phyloP scores from a whole-genome alignment of 495 filamentous ascomycete species.

The Neurospora tetraspora region DNA sequence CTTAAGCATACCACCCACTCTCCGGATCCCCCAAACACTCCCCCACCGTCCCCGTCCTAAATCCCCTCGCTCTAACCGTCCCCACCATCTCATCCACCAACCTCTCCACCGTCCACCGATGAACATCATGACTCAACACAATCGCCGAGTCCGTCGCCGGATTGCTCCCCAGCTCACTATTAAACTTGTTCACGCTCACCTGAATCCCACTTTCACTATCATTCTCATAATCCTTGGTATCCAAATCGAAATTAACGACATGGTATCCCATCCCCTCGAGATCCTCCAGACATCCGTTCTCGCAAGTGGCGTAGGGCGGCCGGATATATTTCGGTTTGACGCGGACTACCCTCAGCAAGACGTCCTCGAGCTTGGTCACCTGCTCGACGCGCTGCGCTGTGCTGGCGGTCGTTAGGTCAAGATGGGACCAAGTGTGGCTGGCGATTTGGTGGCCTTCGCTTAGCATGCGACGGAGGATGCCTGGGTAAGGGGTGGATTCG shows the following conservation, averaged over 20 bases:
- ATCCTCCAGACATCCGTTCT: constrained; percentile 13
- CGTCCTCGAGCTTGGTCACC: constrained; percentile 20
- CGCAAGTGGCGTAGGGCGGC: constrained; percentile 30
- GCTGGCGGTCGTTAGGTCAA: constrained; percentile 19
- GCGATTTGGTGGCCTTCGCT: constrained; percentile 23
- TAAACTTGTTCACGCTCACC: constrained; percentile 16
- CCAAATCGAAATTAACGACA: constrained; percentile 33
- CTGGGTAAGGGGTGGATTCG: constrained; percentile 24
- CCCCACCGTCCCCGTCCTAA: constrained; percentile 43
- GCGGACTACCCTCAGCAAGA: constrained; percentile 23
- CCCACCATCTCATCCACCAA: constrained; percentile 25
- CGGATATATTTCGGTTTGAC: constrained; percentile 34
- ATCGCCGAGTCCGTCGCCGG: constrained; percentile 12
- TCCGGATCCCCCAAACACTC: constrained; percentile 50
- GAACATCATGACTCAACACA: constrained; percentile 31
- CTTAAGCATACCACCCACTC: constrained; percentile 47
- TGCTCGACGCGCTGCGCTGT: constrained; percentile 12
- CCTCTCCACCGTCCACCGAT: constrained; percentile 22
- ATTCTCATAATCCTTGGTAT: constrained; percentile 32
- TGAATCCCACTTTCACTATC: constrained; percentile 11
- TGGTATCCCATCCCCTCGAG: constrained; percentile 28
- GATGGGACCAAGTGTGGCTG: constrained; percentile 29
- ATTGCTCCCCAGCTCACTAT: constrained; percentile 11
- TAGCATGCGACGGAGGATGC: constrained; percentile 20
- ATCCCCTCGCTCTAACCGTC: constrained; percentile 14